Base-by-base conservation (phyloP, 2,329 filamentous ascomycete species). In the Cladosporium sp. region DNA sequence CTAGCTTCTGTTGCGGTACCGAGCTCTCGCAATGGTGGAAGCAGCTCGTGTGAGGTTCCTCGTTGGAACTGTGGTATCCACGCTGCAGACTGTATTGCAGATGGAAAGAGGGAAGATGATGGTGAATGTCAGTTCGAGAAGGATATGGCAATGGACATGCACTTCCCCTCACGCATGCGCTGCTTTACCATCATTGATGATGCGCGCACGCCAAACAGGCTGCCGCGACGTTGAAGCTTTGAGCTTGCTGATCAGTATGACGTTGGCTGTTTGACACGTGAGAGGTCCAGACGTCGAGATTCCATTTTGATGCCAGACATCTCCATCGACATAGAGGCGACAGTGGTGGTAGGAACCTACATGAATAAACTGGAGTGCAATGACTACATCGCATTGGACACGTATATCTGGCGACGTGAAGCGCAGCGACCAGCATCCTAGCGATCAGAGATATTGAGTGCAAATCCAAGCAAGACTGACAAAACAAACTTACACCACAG, bases 161-260 rank as follows among this genome's bases (percentile, higher is more conserved):
- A 32, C 49, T 54, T 54, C 28, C 51, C 51, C 51, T 54, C 51
- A 54, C 28, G 51, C 6, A 4, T 15, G 28, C 10, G 26, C 14
- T 54, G 18, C 51, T 12, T 54, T 32, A 30, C 51, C 49, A 54
- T 54, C 49, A 28, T 28, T 54, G 24, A 28, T 54, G 51, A 54
- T 54, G 51, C 51, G 51, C 51, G 38, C 18, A 44, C 38, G 38
- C 38, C 38, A 54, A 54, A 54, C 51, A 54, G 51, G 51, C 51
- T 54, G 49, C 51, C 26, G 51, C 51, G 51, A 44, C 38, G 38
- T 44, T 34, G 28, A 54, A 54, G 51, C 51, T 54, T 54, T 30
- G 24, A 54, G 51, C 51, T 54, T 54, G 51, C 28, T 54, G 51
- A 32, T 54, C 51, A 54, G 30, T 30, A 54, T 44, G 38, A 44